These are phyloP conservation scores for Metrosideros polymorpha DNA, from an alignment of 441 rosid genomes.

Conservation along the genomic window DNA sequence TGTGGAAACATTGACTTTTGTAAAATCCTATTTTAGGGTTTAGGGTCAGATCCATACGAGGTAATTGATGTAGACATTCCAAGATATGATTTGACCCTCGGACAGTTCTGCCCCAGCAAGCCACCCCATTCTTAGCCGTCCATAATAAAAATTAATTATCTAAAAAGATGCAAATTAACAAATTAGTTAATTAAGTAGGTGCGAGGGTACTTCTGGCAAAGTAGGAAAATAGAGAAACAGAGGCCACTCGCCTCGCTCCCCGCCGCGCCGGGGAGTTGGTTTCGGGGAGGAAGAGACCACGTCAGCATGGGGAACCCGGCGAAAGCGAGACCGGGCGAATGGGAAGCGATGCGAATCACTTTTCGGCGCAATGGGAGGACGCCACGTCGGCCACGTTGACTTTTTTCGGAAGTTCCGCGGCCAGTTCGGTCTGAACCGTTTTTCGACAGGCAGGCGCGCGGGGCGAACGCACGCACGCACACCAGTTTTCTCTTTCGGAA, in stretches of 20 bases:
- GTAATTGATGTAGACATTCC: neutral
- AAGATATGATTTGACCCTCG: neutral
- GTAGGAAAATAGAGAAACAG: neutral
- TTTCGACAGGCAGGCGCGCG: neutral
- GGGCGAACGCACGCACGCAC: neutral
- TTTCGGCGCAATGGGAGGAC: neutral
- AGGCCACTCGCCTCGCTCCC: neutral
- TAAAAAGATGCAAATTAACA: neutral
- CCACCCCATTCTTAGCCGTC: neutral
- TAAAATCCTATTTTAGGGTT: accelerated
- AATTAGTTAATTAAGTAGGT: too few relatives aligned
- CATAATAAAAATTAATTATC: neutral
- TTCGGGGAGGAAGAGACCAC: neutral
- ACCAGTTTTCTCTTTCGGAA: neutral
- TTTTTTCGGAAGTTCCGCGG: neutral
- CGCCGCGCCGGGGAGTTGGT: neutral
- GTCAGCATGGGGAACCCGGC: neutral
- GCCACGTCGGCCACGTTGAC: neutral
- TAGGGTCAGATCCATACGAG: accelerated
- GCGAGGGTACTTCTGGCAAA: neutral
- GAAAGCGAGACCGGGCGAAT: neutral
- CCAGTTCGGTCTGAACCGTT: neutral
- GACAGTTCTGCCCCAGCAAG: neutral
- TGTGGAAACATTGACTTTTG: neutral
- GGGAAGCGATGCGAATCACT: neutral